Percentiles rank a stretch among this genome's conserved stretches.
Evolutionary conservation across 2,329 filamentous ascomycete genomes (phyloP).

Genomic region (Pyrenophora graminea): DNA sequence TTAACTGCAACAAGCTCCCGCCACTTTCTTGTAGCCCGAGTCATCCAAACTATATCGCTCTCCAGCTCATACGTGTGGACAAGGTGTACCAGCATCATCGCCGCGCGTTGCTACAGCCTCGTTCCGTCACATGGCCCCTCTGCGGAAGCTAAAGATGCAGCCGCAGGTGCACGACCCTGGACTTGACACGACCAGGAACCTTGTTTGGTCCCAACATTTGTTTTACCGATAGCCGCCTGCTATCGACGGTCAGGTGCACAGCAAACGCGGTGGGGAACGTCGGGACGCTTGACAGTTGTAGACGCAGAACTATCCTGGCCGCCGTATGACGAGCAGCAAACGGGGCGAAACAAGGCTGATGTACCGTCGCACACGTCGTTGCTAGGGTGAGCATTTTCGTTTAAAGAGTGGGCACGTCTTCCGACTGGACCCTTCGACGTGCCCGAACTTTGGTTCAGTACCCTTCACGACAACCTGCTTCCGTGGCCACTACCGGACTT

Average conservation of each 20-base stretch:
- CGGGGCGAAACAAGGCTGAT: background rate
- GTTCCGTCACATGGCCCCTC: no score
- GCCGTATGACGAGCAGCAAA: background rate
- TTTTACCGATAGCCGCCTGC: background rate
- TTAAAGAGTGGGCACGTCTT: no score
- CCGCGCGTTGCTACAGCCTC: no score
- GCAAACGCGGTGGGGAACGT: background rate
- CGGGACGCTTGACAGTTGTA: background rate
- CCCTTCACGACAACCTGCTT: no score
- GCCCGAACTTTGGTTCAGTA: no score
- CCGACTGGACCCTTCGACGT: no score
- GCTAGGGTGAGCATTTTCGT: background rate
- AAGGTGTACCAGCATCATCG: no score
- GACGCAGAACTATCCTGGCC: background rate
- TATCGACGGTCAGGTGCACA: background rate
- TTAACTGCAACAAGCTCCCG: background rate
- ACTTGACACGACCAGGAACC: background rate
- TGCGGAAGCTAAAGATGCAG: no score
- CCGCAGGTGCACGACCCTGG: background rate
- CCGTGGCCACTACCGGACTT: no score
- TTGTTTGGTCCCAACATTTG: background rate
- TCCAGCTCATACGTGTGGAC: no score
- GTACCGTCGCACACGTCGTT: background rate
- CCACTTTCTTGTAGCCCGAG: no score
- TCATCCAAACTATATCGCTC: no score